Base-by-base conservation (phyloP, 2,329 filamentous ascomycete species). In the Fusarium lyarnte region DNA sequence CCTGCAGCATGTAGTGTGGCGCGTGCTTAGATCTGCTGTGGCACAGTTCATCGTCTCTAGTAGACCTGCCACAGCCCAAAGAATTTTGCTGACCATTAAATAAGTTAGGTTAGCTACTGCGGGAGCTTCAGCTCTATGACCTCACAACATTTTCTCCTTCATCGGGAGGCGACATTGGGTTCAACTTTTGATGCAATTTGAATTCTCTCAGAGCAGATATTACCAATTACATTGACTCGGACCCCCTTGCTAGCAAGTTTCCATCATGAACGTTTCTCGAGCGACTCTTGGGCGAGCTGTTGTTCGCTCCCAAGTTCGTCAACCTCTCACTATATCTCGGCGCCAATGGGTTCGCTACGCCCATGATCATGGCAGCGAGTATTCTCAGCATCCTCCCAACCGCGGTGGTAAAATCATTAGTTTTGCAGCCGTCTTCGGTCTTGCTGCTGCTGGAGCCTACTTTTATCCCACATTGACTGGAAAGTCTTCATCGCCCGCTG, bases 401-500 rank as follows among this genome's bases (percentile, higher is more conserved):
- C 66, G 77, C 14, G 78, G 77, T 14, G 78, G 78, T 19, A 80
- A 78, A 62, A 57, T 80, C 9, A 46, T 84, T 63, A 72, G 77
- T 49, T 73, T 81, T 21, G 73, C 76, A 1, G 76, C 79, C 25
- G 75, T 84, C 23, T 82, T 85, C 49, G 83, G 79, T n/a, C 76
- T 78, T 12, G 82, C 81, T 16, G 81, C 82, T 19, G 81, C 81
- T 17, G 81, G 81, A 52, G 78, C 79, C 19, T 81, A 85, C 64
- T 82, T 78, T 63, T 84, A 83, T 69, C 82, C 82, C 27, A 72
- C 69, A 23, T 68, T 85, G 66, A 79, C 72, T 63, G 78, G 76
- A 23, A 69, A 74, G 38, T 78, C 78, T 33, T 66, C 70, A 6
- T 51, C 76, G 5, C 33, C 66, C 19, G 27, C 71, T 27, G 73